These are phyloP conservation scores for Paramyrothecium sp. DNA, from an alignment of 2,329 filamentous ascomycete species.

Conservation along the genomic window DNA sequence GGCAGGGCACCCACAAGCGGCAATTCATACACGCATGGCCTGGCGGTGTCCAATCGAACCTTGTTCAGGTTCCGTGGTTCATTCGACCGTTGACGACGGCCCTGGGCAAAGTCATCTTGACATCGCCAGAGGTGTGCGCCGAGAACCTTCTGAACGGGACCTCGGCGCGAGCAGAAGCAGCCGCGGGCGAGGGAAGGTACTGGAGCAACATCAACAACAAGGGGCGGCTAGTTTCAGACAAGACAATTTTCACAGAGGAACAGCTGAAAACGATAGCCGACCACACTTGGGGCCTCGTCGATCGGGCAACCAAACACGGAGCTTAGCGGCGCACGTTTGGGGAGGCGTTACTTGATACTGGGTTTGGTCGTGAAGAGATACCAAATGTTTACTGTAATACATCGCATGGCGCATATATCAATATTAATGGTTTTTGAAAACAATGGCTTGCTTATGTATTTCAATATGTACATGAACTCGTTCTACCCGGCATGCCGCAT, in stretches of 20 bases:
- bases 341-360: no score
- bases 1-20: conserved; percentile 13
- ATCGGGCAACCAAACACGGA: conserved; percentile 12
- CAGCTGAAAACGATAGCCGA: conserved; percentile 23
- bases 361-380: no score
- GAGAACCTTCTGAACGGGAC: conserved; percentile 21
- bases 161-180: conserved; percentile 5
- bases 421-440: no score
- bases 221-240: conserved; percentile 20
- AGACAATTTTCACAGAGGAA: conserved; percentile 23
- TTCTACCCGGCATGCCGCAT: no score
- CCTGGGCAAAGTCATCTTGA: conserved; percentile 15
- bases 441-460: no score
- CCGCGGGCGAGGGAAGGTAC: conserved; percentile 15
- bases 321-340: no score
- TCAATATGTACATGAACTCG: no score
- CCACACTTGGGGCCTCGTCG: conserved; percentile 28
- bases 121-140: conserved; percentile 24
- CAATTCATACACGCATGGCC: conserved; percentile 40
- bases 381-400: no score
- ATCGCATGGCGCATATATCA: no score
- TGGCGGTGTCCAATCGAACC: conserved; percentile 32
- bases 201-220: conserved; percentile 28
- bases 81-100: conserved; percentile 12
- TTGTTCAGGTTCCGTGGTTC: conserved; percentile 28